phyloP scores from a whole-genome alignment of 306 rosid genomes.

The Begonia fuchsioides region DNA sequence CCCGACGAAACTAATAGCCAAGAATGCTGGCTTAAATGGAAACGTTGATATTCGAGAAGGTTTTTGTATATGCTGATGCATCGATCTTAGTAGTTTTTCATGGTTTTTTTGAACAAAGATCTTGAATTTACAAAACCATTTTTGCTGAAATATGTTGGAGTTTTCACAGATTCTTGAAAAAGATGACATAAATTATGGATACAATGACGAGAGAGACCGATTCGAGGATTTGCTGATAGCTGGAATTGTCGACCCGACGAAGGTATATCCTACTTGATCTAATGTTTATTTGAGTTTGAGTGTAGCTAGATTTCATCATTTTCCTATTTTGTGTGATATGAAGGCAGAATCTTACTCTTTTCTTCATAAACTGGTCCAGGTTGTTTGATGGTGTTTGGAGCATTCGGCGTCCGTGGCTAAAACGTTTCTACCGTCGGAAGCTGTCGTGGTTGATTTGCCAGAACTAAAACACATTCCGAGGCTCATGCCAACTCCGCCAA shows the following conservation, averaged over 20 bases:
- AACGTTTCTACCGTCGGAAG: constrained; percentile 60
- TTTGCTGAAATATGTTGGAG: constrained; percentile 1
- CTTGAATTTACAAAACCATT: constrained; percentile 11
- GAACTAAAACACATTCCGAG: constrained; percentile 23
- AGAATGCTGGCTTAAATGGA: constrained; percentile 90
- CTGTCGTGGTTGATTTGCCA: constrained; percentile 59
- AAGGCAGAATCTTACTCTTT: too few relatives aligned
- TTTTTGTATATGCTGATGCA: constrained; percentile 18
- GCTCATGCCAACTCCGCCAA: too few relatives aligned
- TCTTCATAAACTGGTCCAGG: constrained; percentile 26
- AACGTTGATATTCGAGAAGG: constrained; percentile 70
- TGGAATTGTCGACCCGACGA: constrained; percentile 88
- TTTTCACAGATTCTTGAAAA: constrained; percentile 48
- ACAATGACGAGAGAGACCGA: constrained; percentile 64
- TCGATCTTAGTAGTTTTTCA: constrained; percentile 10
- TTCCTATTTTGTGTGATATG: too few relatives aligned
- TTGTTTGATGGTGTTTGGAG: constrained; percentile 86
- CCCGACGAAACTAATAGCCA: constrained; percentile 71
- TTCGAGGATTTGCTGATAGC: constrained; percentile 77
- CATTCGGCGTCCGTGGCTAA: constrained; percentile 85
- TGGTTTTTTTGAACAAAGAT: constrained; percentile 5
- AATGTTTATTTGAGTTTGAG: too few relatives aligned
- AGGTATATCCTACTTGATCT: too few relatives aligned
- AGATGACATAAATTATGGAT: constrained; percentile 42
- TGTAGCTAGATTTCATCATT: too few relatives aligned